Evolutionary conservation across 2,329 filamentous ascomycete genomes (phyloP), one percentile per base, ranked within the genome.

Genomic region (Pseudocercospora cruenta): DNA sequence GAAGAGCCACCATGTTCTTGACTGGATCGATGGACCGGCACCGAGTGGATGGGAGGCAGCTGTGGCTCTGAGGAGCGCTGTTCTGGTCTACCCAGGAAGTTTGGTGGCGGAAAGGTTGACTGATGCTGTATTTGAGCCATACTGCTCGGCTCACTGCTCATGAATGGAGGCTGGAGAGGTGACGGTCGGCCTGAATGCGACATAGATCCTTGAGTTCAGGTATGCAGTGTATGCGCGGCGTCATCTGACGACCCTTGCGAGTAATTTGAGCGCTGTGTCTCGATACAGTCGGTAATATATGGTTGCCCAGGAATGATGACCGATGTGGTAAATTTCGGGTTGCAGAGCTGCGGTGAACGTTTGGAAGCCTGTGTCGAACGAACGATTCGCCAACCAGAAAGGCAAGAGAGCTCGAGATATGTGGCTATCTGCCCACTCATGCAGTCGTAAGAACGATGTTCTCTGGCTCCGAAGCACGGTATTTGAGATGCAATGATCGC

Each of bases 41-140:
- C 45, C n/a, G 64, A 49, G 12, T 69, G 70, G 39, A 80, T 78
- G 60, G 79, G 79, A 54, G 80, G 79, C 31, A 73, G 26, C 22
- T 70, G 71, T 33, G 77, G 77, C 60, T 77, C 80, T 64, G 79
- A 78, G 28, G 79, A 72, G 59, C 78, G 77, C 69, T 79, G 77
- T 45, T 73, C 73, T 45, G 79, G 75, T 65, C 78, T 78, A 65
- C 78, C 77, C 54, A 78, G 73, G 70, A 80, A 82, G 45, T 73
- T 73, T 43, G 80, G 76, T 54, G 78, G 73, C 31, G 80, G 79
- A 60, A 82, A 80, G 60, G 75, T 72, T 60, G 79, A 76, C 62
- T 78, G 76, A 63, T 78, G 81, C 69, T 82, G 81, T 63, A 79
- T 81, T 71, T 82, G 80, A 33, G 81, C 81, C 81, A 83, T 83